Evolutionary conservation across 2,329 filamentous ascomycete species (phyloP).

Genomic region (Xylariales sp.): DNA sequence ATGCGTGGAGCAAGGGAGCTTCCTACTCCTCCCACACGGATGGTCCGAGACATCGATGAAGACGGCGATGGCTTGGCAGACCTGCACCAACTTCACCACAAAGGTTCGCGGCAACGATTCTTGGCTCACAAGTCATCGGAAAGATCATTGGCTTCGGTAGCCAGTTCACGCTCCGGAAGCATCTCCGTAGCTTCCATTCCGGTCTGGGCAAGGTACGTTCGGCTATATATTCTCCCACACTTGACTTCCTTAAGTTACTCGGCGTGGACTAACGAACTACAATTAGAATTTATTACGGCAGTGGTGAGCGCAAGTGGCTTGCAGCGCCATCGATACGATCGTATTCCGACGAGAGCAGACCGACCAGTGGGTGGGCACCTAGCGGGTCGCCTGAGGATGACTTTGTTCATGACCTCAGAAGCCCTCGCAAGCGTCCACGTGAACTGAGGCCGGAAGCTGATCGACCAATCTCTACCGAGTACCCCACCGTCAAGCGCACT

Average conservation of each 20-base stretch:
- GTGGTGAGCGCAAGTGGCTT: slow-evolving; percentile 54
- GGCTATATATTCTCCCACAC: too few relatives aligned
- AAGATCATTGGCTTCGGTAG: slow-evolving; percentile 47
- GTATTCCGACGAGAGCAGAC: slow-evolving; percentile 45
- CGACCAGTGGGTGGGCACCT: slow-evolving; percentile 35
- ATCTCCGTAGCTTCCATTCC: slow-evolving; percentile 42
- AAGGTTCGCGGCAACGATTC: slow-evolving; percentile 48
- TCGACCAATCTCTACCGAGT: slow-evolving; percentile 40
- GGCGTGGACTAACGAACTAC: too few relatives aligned
- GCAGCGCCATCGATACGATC: slow-evolving; percentile 42
- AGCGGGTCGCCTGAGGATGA: slow-evolving; percentile 47
- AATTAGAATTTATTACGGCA: slow-evolving; percentile 67
- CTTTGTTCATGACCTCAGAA: slow-evolving; percentile 30
- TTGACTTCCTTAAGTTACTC: too few relatives aligned
- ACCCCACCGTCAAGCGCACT: slow-evolving; percentile 26
- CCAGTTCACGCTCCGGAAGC: slow-evolving; percentile 44
- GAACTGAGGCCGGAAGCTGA: slow-evolving; percentile 22
- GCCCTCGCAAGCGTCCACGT: slow-evolving; percentile 24
- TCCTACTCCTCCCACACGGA: slow-evolving; percentile 31
- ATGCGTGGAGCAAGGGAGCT: slow-evolving; percentile 31
- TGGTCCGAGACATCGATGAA: slow-evolving; percentile 57
- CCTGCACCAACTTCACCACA: slow-evolving; percentile 46
- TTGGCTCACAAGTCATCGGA: slow-evolving; percentile 46
- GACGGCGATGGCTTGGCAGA: slow-evolving; percentile 61
- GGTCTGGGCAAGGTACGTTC: slow-evolving; percentile 49